These are phyloP conservation scores for Saxophila tyrrhenica DNA, from an alignment of 495 filamentous ascomycete species.

Conservation along the genomic window DNA sequence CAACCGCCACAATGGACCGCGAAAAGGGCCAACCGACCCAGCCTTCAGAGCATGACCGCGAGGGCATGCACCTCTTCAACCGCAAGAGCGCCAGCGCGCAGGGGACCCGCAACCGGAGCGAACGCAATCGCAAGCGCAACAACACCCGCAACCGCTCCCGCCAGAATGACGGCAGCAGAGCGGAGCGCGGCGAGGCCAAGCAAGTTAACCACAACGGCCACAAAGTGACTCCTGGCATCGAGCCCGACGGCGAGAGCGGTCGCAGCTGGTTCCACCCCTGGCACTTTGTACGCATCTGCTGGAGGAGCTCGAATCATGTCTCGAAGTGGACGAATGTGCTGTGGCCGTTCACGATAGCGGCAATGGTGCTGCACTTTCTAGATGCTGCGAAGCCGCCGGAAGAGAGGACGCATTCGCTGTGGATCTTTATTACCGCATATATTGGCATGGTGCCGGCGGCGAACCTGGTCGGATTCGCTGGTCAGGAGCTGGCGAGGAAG, in stretches of 20 bases:
- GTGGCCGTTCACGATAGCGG: conserved; percentile 65
- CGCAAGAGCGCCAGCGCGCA: neutral
- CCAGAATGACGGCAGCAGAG: neutral
- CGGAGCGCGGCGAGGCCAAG: neutral
- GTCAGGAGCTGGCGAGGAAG: conserved; percentile 64
- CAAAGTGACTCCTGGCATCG: conserved; percentile 34
- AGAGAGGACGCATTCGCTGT: neutral
- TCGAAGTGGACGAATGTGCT: conserved; percentile 53
- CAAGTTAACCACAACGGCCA: conserved; percentile 34
- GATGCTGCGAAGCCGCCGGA: conserved; percentile 36
- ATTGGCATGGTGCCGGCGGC: conserved; percentile 81
- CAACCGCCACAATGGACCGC: neutral
- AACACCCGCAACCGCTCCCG: neutral
- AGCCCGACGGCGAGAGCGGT: conserved; percentile 55
- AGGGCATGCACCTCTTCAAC: conserved; percentile 1
- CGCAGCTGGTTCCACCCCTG: conserved; percentile 48
- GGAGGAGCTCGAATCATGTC: conserved; percentile 40
- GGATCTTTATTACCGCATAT: conserved; percentile 59
- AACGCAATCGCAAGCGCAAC: neutral
- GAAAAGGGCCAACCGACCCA: neutral
- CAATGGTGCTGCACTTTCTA: conserved; percentile 54
- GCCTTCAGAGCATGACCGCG: too few relatives aligned
- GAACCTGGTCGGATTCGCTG: conserved; percentile 77
- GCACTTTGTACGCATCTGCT: conserved; percentile 50
- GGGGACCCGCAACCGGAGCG: neutral